phyloP scores from a whole-genome alignment of 2,329 filamentous ascomycete species.

The Gaeumannomyces tritici region DNA sequence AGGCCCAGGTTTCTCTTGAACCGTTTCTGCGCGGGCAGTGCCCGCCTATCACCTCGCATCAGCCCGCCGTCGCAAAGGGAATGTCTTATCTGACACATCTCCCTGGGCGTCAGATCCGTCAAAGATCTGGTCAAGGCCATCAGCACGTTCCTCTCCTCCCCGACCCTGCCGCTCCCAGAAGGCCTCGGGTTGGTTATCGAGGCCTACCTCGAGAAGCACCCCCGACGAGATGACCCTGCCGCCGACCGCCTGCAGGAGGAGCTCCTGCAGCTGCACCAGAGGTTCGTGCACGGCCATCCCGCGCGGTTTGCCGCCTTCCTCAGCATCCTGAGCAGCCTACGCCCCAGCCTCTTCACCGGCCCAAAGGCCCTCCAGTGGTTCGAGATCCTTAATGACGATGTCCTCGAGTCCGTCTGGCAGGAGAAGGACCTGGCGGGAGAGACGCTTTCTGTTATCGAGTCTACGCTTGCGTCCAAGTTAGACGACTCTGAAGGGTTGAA shows the following conservation, averaged over 20 bases:
- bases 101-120: slow-evolving; percentile 32
- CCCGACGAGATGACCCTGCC: slow-evolving; percentile 55
- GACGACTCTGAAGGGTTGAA: slow-evolving; percentile 37
- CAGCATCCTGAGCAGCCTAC: slow-evolving; percentile 52
- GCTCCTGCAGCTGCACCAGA: slow-evolving; percentile 56
- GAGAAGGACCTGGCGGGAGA: slow-evolving; percentile 57
- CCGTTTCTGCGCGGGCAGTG: no score
- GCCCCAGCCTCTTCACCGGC: slow-evolving; percentile 53
- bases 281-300: slow-evolving; percentile 46
- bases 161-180: slow-evolving; percentile 54
- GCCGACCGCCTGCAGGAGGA: slow-evolving; percentile 68
- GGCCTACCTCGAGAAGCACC: slow-evolving; percentile 58
- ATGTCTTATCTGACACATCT: neutral
- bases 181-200: slow-evolving; percentile 53
- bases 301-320: slow-evolving; percentile 57
- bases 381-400: slow-evolving; percentile 49
- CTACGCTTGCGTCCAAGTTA: slow-evolving; percentile 53
- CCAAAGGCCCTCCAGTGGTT: slow-evolving; percentile 63
- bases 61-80: neutral
- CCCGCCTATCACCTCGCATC: neutral
- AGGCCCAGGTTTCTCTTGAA: neutral
- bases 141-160: slow-evolving; percentile 32
- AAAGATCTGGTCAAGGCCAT: slow-evolving; percentile 54
- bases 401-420: slow-evolving; percentile 42
- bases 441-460: slow-evolving; percentile 53